A percentile compares a stretch with the other conserved stretches of the same genome.
These are phyloP conservation scores for Ceratocystis cacaofunesta DNA, from an alignment of 2,329 filamentous ascomycete genomes.

Conservation along the genomic window DNA sequence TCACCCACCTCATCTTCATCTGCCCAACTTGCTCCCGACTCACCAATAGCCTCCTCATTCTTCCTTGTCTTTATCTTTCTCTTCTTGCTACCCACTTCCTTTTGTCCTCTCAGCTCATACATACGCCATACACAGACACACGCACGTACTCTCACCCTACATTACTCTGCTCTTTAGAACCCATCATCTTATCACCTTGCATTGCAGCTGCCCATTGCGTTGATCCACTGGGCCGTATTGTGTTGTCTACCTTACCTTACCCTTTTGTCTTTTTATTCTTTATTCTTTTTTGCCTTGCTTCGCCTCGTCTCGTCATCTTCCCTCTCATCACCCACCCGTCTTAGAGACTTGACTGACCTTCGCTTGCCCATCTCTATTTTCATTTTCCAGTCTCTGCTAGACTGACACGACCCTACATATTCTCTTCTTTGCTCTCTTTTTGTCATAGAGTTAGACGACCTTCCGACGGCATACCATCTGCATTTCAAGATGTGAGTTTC, in stretches of 20 bases:
- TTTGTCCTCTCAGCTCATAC: neutral
- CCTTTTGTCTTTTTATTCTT: neutral
- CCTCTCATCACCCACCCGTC: neutral
- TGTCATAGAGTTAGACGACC: neutral
- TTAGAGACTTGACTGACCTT: neutral
- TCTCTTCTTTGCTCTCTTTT: conserved; percentile 1
- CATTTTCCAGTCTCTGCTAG: neutral
- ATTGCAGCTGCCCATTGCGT: conserved; percentile 13
- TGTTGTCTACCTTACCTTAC: neutral
- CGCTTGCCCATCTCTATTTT: neutral
- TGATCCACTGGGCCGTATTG: conserved; percentile 4
- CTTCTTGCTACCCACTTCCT: conserved; percentile 7
- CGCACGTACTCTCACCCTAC: neutral
- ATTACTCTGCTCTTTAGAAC: conserved; percentile 3
- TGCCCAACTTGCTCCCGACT: neutral
- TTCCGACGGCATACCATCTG: neutral
- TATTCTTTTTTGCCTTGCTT: neutral
- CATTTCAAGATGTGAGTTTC: conserved; percentile 3
- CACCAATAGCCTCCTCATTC: neutral
- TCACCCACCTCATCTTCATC: conserved; percentile 13
- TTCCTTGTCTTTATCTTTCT: neutral
- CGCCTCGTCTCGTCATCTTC: neutral
- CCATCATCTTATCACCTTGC: conserved; percentile 14
- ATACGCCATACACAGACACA: neutral
- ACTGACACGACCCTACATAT: neutral